These are phyloP conservation scores for Malus hybrid DNA, from an alignment of 331 rosid species.

Conservation along the genomic window DNA sequence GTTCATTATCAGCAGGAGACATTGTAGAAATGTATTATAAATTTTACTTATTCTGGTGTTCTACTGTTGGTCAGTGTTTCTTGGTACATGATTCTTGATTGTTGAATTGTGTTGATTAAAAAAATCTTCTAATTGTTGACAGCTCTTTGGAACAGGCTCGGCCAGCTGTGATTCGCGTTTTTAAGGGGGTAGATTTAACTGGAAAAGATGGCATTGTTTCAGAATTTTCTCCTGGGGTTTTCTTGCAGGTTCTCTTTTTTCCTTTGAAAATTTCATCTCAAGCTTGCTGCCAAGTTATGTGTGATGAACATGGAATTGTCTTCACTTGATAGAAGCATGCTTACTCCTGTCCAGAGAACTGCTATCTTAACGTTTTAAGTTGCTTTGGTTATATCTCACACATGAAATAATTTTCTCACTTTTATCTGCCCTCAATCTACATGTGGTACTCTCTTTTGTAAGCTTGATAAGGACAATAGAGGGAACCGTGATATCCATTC, in stretches of 20 bases:
- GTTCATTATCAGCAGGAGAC: slow-evolving; percentile 1
- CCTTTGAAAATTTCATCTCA: slow-evolving; percentile 1
- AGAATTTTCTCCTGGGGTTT: slow-evolving; percentile 85
- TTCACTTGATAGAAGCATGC: neutral
- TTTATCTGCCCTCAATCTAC: neutral
- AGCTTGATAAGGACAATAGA: too few relatives aligned
- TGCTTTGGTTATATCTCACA: neutral
- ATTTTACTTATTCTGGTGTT: neutral
- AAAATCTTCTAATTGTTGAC: slow-evolving; percentile 11
- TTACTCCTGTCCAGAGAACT: neutral
- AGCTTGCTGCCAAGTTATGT: slow-evolving; percentile 4
- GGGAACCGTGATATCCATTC: too few relatives aligned
- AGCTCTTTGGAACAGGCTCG: slow-evolving; percentile 59
- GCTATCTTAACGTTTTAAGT: neutral
- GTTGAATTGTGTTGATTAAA: neutral
- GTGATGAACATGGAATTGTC: neutral
- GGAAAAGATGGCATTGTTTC: slow-evolving; percentile 88
- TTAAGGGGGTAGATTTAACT: slow-evolving; percentile 65
- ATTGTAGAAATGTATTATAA: neutral
- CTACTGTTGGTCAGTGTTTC: slow-evolving; percentile 2
- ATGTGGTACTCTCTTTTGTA: too few relatives aligned
- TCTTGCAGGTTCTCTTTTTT: slow-evolving; percentile 58
- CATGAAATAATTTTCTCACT: neutral
- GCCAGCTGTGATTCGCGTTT: slow-evolving; percentile 65
- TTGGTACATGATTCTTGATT: slow-evolving; percentile 1